Percentiles rank a stretch among this genome's conserved stretches.
Conservation (phyloP, 345 rosid genomes). For the Cardamine resedifolia region DNA sequence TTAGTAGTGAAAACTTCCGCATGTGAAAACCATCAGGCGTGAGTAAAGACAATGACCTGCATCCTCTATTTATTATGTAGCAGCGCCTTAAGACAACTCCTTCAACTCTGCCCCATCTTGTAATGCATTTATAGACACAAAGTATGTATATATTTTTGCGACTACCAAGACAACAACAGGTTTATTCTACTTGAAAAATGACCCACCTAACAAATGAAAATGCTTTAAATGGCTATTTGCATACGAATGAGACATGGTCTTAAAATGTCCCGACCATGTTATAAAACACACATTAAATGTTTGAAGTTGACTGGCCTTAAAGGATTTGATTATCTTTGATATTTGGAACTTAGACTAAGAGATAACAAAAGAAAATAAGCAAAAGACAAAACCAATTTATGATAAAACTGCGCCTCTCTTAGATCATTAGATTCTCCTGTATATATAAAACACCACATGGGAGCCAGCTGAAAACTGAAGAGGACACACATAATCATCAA, state of each 20-base stretch:
- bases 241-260: constrained; percentile 23
- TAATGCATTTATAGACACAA: constrained; percentile 17
- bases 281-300: constrained; percentile 28
- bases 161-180: neutral
- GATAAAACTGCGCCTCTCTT: constrained; percentile 10
- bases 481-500: neutral
- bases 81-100: constrained; percentile 9
- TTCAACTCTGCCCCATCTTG: constrained; percentile 29
- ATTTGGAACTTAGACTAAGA: constrained; percentile 7
- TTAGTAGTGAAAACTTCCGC: neutral
- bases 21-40: constrained; percentile 23
- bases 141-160: neutral
- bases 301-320: neutral
- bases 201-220: constrained; percentile 23
- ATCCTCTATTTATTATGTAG: constrained; percentile 14
- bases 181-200: neutral
- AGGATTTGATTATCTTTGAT: neutral
- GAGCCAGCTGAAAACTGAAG: constrained; percentile 26
- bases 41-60: constrained; percentile 19
- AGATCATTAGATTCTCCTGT: constrained; percentile 15
- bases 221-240: constrained; percentile 22
- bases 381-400: constrained; percentile 17
- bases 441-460: constrained; percentile 28
- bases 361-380: neutral
- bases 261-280: constrained; percentile 39